Conservation (phyloP, 1,284 basidiomycete species). For the Pisolithus thermaeus region DNA sequence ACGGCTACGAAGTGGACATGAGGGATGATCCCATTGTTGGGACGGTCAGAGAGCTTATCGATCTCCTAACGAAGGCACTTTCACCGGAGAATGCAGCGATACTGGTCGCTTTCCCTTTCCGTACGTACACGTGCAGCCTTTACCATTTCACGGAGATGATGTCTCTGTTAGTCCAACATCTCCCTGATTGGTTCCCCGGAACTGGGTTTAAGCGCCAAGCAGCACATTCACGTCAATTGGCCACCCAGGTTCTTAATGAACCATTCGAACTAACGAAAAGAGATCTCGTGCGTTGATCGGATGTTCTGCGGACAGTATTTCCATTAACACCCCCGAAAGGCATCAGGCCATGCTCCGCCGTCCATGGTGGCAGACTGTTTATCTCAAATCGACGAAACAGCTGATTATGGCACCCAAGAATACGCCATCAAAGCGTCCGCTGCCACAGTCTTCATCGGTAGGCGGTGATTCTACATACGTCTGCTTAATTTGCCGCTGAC, state of each 20-base stretch:
- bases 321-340: conserved; percentile 4
- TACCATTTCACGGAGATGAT: not conserved
- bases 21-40: conserved; percentile 20
- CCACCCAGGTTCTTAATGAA: conserved; percentile 14
- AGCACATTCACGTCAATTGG: conserved; percentile 7
- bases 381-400: conserved; percentile 10
- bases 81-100: conserved; percentile 15
- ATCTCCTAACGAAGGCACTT: conserved; percentile 16
- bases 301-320: not conserved
- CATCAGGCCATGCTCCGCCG: conserved; percentile 11
- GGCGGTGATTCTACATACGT: not conserved
- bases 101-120: conserved; percentile 18
- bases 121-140: conserved; percentile 11
- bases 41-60: conserved; percentile 12
- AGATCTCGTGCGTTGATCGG: conserved; percentile 11
- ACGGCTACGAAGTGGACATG: conserved; percentile 15
- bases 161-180: conserved; percentile 28
- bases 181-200: conserved; percentile 40
- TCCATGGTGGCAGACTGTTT: conserved; percentile 24
- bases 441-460: conserved; percentile 20
- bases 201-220: conserved; percentile 32
- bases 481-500: not conserved
- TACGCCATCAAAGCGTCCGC: conserved; percentile 20
- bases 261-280: conserved; percentile 21
- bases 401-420: conserved; percentile 13